Evolutionary conservation across 1,139 yeast species (phyloP), one percentile per base, ranked within the genome.

Genomic region (Geotrichum europaeum): DNA sequence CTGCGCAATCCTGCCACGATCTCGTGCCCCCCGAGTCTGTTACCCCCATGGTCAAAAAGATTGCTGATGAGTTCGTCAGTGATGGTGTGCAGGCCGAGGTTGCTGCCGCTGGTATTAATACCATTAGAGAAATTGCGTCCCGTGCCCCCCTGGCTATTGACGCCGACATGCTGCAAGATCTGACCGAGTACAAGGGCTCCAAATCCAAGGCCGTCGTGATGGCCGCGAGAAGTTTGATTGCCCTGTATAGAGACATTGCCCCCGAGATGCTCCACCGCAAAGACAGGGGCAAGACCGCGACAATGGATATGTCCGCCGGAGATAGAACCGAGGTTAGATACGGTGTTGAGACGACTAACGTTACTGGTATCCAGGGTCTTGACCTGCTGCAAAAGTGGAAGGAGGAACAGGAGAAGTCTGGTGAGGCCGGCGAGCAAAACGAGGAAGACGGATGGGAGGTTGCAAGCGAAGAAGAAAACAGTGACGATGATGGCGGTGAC

Each of bases 31-130:
- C 99, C 1, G 99, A 95, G 72, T 84, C 85, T 15, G 83, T 94
- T 62, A 78, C 82, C 56, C 85, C 87, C 56, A 84, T 94, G 66
- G 86, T 94, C 10, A 83, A 96, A 63, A 94, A 92, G 72, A 86
- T 94, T 68, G 98, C 99, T 1, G 96, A 94, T 75, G 99, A 95
- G 75, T 94, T 94, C 70, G 97, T 94, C 54, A 89, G 96, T 68
- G 98, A 94, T 72, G 99, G 99, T 79, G 99, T 94, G 49, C 91
- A 98, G 12, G 86, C 96, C 28, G 97, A 94, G 75, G 99, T 92
- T 60, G 97, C 98, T 13, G 91, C 97, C 57, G 98, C 98, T 3
- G 99, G 99, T 69, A 80, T 94, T 65, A 94, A 94, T 74, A 89
- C 98, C 5, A 92, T 94, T 64, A 81, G 98, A 67, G 99, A 94